A percentile compares a stretch with the other conserved stretches of the same genome.
phyloP scores from a whole-genome alignment of 129 eudicot species.

The Flaveria brownii region DNA sequence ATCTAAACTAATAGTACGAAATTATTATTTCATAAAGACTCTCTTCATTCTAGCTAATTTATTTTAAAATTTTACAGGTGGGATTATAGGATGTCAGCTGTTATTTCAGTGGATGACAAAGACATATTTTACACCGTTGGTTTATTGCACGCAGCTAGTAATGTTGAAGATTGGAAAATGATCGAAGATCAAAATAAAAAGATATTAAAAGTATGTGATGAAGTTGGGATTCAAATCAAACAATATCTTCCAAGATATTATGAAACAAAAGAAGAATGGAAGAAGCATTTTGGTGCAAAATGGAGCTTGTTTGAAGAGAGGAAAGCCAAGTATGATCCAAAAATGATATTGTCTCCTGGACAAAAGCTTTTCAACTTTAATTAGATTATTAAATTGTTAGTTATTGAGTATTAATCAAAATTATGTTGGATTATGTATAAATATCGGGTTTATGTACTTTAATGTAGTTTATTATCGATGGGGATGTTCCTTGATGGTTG shows the following conservation, averaged over 20 bases:
- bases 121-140: slow-evolving; percentile 68
- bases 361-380: slow-evolving; percentile 60
- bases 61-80: slow-evolving; percentile 53
- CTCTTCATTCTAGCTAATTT: neutral
- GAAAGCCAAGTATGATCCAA: slow-evolving; percentile 75
- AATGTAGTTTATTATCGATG: neutral
- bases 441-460: neutral
- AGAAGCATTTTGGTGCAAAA: slow-evolving; percentile 73
- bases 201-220: slow-evolving; percentile 52
- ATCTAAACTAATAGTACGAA: neutral
- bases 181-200: slow-evolving; percentile 58
- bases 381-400: neutral
- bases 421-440: neutral
- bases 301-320: slow-evolving; percentile 58
- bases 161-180: slow-evolving; percentile 26
- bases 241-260: slow-evolving; percentile 81
- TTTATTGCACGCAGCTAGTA: slow-evolving; percentile 51
- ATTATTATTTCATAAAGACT: neutral
- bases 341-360: slow-evolving; percentile 78
- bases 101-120: slow-evolving; percentile 72
- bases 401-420: no score
- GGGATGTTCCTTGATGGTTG: no score
- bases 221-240: slow-evolving; percentile 51
- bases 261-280: slow-evolving; percentile 70
- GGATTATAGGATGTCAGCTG: slow-evolving; percentile 83